phyloP scores from a whole-genome alignment of 352 stramenopile genomes.

The Thalassiosira ordinaria region DNA sequence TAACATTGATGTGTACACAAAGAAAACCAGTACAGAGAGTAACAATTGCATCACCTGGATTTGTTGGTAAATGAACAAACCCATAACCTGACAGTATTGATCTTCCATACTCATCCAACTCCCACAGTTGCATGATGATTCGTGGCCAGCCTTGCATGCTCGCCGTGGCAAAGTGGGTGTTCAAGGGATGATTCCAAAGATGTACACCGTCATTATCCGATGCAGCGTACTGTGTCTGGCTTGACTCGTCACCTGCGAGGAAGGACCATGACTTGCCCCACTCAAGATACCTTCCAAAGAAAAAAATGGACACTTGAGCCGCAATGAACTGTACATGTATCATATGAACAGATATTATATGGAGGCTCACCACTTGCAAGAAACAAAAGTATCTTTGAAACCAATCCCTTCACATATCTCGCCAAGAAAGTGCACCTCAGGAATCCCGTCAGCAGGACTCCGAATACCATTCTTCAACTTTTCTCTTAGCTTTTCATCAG shows the following conservation, averaged over 20 bases:
- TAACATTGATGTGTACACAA: background rate
- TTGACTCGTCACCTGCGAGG: constrained; percentile 65
- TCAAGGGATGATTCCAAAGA: constrained; percentile 77
- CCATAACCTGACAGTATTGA: constrained; percentile 70
- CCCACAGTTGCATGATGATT: constrained; percentile 73
- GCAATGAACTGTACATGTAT: too few species aligned
- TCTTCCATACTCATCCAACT: constrained; percentile 71
- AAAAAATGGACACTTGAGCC: too few species aligned
- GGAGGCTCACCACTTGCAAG: constrained; percentile 66
- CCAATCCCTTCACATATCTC: constrained; percentile 57
- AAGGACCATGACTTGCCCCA: constrained; percentile 73
- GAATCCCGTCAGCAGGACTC: constrained; percentile 56
- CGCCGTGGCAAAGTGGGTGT: constrained; percentile 73
- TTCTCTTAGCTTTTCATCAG: constrained; percentile 57
- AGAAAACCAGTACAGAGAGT: background rate
- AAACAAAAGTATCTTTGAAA: constrained; percentile 57
- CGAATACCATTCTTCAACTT: constrained; percentile 55
- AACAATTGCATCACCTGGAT: constrained; percentile 44
- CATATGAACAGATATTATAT: too few species aligned
- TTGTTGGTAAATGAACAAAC: constrained; percentile 74
- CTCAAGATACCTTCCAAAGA: constrained; percentile 52
- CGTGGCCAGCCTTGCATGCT: constrained; percentile 74
- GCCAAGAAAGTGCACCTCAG: constrained; percentile 78
- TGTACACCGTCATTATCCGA: constrained; percentile 47
- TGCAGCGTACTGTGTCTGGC: constrained; percentile 70